Base-by-base conservation (phyloP, 2,329 filamentous ascomycete species). In the Aspergillus sp. region DNA sequence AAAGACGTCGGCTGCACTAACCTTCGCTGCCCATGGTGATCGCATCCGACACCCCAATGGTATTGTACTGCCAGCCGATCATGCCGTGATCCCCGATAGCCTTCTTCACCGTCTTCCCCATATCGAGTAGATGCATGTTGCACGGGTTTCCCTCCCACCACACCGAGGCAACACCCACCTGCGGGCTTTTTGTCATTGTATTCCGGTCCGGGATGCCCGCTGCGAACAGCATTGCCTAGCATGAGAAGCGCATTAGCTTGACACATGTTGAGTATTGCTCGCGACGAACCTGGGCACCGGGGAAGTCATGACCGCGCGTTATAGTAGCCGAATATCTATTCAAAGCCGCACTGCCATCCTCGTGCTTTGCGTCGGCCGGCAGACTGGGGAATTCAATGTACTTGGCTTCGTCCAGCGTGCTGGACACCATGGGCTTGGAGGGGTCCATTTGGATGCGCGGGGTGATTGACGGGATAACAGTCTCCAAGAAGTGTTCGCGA, bases 81-180 rank as follows among this genome's bases (percentile, higher is more conserved):
- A 95, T 93, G 15, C 80, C 82, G 50, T 88, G 75, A 49, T 82
- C 83, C 47, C 82, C 68, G 2, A 95, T 72, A 1, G 83, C 74
- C 46, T 77, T 78, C 63, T 95, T 96, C 49, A 91, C 83, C 29
- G 84, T 82, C 52, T 85, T 86, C 22, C 82, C 89, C 41, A 96
- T 73, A 44, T 93, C 86, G 38, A 93, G 72, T 43, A 96, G 78
- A 80, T 66, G 51, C 55, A 66, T 61, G 33, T 94, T 94, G 76
- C 88, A 95, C 24, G 89, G 85, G 56, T 95, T 95, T 16, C 89
- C 89, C 62, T 95, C 86, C 88, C 88, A 96, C 88, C 88, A 95
- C 4, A 95, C 84, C 4, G 82, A 86, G 5, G 86, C 82, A 52
- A 95, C 77, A 36, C 89, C 89, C 15, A 96, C 83, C 43, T 96